These are phyloP conservation scores for Diddensiella caesifluorescens DNA, from an alignment of 805 yeast species.

Conservation along the genomic window DNA sequence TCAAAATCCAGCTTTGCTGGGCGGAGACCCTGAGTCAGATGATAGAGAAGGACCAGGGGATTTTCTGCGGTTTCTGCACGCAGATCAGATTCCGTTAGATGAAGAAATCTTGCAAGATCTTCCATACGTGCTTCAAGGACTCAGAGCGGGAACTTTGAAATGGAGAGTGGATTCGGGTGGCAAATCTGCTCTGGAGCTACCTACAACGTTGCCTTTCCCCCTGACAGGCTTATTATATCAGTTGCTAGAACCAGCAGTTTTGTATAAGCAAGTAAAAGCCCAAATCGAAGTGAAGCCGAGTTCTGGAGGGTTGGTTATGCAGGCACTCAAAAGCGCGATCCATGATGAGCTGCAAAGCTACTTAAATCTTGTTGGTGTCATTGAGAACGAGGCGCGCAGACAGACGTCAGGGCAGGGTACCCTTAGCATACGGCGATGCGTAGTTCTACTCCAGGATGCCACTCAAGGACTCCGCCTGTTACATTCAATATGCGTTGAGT, in stretches of 20 bases:
- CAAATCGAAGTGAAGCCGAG: conserved; percentile 26
- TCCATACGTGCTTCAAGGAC: conserved; percentile 32
- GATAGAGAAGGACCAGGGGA: conserved; percentile 8
- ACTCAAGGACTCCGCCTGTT: conserved; percentile 55
- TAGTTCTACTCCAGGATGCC: conserved; percentile 43
- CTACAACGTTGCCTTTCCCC: conserved; percentile 44
- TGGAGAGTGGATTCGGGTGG: conserved; percentile 16
- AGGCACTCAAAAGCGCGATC: conserved; percentile 52
- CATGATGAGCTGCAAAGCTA: conserved; percentile 40
- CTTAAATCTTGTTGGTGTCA: conserved; percentile 38
- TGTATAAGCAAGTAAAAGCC: conserved; percentile 46
- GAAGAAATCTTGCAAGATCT: conserved; percentile 22
- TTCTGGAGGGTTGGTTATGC: conserved; percentile 44
- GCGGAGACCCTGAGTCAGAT: no score
- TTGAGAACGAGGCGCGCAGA: conserved; percentile 37
- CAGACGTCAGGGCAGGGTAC: conserved; percentile 17
- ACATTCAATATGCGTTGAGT: conserved; percentile 37
- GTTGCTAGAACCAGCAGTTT: conserved; percentile 66
- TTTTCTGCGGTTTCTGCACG: conserved; percentile 13
- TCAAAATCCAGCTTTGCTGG: no score
- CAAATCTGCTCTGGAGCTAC: conserved; percentile 13
- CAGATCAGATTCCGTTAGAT: conserved; percentile 15
- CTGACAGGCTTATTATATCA: conserved; percentile 49
- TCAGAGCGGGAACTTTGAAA: conserved; percentile 18
- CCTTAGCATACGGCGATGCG: conserved; percentile 31